Base-by-base conservation (phyloP, 495 filamentous ascomycete genomes). In the Daldinia loculata region DNA sequence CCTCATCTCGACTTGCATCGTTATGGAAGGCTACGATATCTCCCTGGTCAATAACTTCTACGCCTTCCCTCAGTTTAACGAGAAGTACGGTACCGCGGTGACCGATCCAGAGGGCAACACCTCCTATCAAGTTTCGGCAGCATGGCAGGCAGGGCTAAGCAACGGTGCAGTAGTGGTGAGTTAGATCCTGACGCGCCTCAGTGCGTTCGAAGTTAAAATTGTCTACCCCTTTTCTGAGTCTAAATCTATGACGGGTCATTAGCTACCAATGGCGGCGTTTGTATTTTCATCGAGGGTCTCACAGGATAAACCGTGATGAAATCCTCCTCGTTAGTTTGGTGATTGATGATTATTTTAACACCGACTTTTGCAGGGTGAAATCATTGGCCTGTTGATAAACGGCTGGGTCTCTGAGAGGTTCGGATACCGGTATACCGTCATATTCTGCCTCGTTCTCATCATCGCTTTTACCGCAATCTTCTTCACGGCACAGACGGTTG, bases 101-200 rank as follows among this genome's bases (percentile, higher is more conserved):
- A 70, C 68, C 3, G 70, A 52, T 29, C 51, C 81, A 1, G 76
- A 89, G 53, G 89, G 88, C n/a, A 72, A 77, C 3, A 59, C 65
- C 32, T 56, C 69, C n/a, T 93, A 91, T 77, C 84, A 93, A 71
- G 83, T 94, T 8, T 80, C 91, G 15, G 90, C 91, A 14, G 75
- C 88, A 64, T 95, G 92, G 92, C 91, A 93, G 80, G 81, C 91
- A 7, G 91, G 90, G 62, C 80, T 95, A 39, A 91, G 88, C 66
- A 93, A 94, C 74, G 75, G 75, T 69, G 74, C 75, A 34, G 75
- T 77, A 48, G 75, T 76, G 65, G 91, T 84, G 57, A 78, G 82
- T 77, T 65, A 56, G 39, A 32, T 41, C 59, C 27, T 17, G 19
- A 26, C n/a, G 34, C 27, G 24, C 50, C 27, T 19, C 48, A 11